Conservation (phyloP, 768 basidiomycete genomes). For the Gelatoporia subvermispora region DNA sequence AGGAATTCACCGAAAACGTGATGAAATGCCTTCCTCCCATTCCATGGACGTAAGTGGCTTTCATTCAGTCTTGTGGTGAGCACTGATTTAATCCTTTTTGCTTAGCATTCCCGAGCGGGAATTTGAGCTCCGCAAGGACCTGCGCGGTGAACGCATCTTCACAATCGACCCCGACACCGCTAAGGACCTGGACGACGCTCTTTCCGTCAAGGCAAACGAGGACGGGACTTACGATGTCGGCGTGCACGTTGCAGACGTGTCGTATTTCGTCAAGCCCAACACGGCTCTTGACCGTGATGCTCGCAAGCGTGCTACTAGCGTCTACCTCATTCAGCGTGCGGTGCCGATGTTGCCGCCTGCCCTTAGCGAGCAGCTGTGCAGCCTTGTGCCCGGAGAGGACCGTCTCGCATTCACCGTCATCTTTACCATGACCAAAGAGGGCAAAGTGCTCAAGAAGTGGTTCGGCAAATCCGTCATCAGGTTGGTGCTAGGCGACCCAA, state of each 20-base stretch:
- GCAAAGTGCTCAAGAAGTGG: slow-evolving; percentile 80
- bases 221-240: slow-evolving; percentile 92
- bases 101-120: slow-evolving; percentile 84
- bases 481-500: slow-evolving; percentile 35
- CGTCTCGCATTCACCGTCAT: slow-evolving; percentile 87
- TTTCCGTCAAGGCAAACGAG: slow-evolving; percentile 84
- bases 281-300: slow-evolving; percentile 98
- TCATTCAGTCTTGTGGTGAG: not conserved
- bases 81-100: not conserved
- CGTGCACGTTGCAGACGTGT: slow-evolving; percentile 95
- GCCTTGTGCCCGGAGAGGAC: slow-evolving; percentile 82
- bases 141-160: slow-evolving; percentile 82
- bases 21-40: slow-evolving; percentile 93
- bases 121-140: slow-evolving; percentile 80
- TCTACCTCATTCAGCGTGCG: slow-evolving; percentile 92
- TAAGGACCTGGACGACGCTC: slow-evolving; percentile 91
- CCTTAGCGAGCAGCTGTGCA: slow-evolving; percentile 91
- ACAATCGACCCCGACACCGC: slow-evolving; percentile 89
- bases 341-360: slow-evolving; percentile 96
- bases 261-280: slow-evolving; percentile 90
- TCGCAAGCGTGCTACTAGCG: slow-evolving; percentile 93
- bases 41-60: slow-evolving; percentile 75
- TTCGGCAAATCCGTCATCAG: slow-evolving; percentile 91
- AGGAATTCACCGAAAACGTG: slow-evolving; percentile 94
- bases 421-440: slow-evolving; percentile 83